Evolutionary conservation across 257 asterid species (phyloP).

Genomic region (Nicotiana knightiana): DNA sequence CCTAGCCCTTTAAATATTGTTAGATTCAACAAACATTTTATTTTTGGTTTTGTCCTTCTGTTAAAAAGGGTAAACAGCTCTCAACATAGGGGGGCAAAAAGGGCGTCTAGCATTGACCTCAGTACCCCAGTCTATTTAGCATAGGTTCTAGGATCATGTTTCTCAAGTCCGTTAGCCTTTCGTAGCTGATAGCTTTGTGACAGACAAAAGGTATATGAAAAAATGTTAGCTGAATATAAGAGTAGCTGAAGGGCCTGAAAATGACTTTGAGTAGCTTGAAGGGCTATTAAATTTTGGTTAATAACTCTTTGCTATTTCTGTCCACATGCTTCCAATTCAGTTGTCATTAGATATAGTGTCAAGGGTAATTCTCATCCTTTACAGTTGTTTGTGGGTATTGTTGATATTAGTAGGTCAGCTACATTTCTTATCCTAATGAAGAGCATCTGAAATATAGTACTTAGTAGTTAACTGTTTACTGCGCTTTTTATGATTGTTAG

Average conservation of each 20-base stretch:
- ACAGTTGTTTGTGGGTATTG: not conserved
- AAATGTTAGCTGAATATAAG: not conserved
- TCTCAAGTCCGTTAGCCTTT: not conserved
- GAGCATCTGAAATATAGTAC: not conserved
- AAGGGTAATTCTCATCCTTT: not conserved
- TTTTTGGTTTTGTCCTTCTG: not conserved
- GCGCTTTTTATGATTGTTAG: not conserved
- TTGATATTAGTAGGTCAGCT: not conserved
- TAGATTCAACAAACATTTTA: not conserved
- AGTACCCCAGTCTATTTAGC: not conserved
- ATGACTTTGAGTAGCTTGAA: not conserved
- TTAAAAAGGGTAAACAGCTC: not conserved
- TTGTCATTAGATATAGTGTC: not conserved
- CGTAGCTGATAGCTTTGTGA: constrained; percentile 1
- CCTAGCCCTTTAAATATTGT: not conserved
- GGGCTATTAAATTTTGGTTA: not conserved
- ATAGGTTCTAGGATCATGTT: not conserved
- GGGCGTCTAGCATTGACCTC: not conserved
- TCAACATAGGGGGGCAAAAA: not conserved
- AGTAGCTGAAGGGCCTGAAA: not conserved
- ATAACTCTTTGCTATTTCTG: not conserved
- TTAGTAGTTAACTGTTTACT: not conserved
- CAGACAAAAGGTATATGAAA: not conserved
- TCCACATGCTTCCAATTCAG: not conserved
- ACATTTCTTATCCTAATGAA: not conserved